phyloP scores from a whole-genome alignment of 1,139 yeast genomes.

The Diutina rugosa region DNA sequence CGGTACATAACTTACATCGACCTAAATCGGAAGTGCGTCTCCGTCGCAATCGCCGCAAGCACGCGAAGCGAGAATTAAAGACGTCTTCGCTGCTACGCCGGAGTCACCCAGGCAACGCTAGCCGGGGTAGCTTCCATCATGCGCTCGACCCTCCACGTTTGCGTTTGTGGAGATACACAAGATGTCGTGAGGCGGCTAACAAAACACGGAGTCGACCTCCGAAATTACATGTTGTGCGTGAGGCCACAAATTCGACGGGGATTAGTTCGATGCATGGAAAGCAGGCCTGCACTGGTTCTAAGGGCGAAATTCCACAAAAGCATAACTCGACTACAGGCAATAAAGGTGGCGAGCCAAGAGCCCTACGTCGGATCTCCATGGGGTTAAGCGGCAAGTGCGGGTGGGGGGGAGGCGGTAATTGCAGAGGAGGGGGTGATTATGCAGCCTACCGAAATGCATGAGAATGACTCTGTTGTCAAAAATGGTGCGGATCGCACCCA shows the following conservation, averaged over 20 bases:
- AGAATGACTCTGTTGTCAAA: background rate
- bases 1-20: background rate
- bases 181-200: too few relatives aligned
- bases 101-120: too few relatives aligned
- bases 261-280: background rate
- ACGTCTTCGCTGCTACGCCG: too few relatives aligned
- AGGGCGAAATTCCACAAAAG: background rate
- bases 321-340: too few relatives aligned
- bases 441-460: background rate
- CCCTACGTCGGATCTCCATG: background rate
- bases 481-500: background rate
- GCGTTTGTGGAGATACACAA: too few relatives aligned
- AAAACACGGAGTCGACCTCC: too few relatives aligned
- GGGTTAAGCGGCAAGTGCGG: background rate
- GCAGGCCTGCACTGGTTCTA: background rate
- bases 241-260: background rate
- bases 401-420: background rate
- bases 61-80: background rate
- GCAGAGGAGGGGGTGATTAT: background rate
- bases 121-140: too few relatives aligned
- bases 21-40: background rate
- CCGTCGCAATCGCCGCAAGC: background rate
- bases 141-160: too few relatives aligned
- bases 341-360: too few relatives aligned
- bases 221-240: background rate